These are phyloP conservation scores for Exserohilum rostratum DNA, from an alignment of 2,329 filamentous ascomycete genomes.

Conservation along the genomic window DNA sequence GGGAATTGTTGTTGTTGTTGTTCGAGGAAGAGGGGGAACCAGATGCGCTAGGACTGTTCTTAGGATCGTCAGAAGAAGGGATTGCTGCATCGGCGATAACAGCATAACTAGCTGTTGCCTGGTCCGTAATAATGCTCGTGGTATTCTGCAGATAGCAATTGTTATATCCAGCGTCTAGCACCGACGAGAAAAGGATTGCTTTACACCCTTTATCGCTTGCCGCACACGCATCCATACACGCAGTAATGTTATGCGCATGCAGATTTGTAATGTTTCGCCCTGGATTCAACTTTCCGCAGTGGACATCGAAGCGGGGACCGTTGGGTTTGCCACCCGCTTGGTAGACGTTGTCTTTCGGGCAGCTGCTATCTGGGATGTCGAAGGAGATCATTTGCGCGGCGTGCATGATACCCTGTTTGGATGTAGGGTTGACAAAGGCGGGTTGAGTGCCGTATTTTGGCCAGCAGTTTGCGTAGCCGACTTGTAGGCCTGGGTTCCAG, in stretches of 20 bases:
- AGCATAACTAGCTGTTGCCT: constrained; percentile 29
- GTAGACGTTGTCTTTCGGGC: constrained; percentile 24
- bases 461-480: constrained; percentile 45
- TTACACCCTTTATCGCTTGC: constrained; percentile 29
- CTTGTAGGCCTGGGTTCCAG: constrained; percentile 35
- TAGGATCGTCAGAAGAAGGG: constrained; percentile 1
- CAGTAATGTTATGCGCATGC: constrained; percentile 35
- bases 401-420: constrained; percentile 27
- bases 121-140: constrained; percentile 25
- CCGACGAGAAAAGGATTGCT: constrained; percentile 36
- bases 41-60: too few species aligned
- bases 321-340: constrained; percentile 10
- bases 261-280: constrained; percentile 39
- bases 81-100: constrained; percentile 16
- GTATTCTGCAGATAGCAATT: constrained; percentile 46
- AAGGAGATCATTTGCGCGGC: constrained; percentile 34
- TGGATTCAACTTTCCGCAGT: constrained; percentile 37
- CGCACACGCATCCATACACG: constrained; percentile 41
- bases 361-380: constrained; percentile 27
- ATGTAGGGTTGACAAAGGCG: constrained; percentile 11
- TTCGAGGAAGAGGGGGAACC: background rate
- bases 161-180: constrained; percentile 29
- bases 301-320: constrained; percentile 33
- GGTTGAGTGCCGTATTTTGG: constrained; percentile 30
- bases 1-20: background rate